A percentile compares a stretch with the other conserved stretches of the same genome.
Evolutionary conservation across 2,329 filamentous ascomycete genomes (phyloP).

Genomic region (Ophiostoma himal-ulmi): DNA sequence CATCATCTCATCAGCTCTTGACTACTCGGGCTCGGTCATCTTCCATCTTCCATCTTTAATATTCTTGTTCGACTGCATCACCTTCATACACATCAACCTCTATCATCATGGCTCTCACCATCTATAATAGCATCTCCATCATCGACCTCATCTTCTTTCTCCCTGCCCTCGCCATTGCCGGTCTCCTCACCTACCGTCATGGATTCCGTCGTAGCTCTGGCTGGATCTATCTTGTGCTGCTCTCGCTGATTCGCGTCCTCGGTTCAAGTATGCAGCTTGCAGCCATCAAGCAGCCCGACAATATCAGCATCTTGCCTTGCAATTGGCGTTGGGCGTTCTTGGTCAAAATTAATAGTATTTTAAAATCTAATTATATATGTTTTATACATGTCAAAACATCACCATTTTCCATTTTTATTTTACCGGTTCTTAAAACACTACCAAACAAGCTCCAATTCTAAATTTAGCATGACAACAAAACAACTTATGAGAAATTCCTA

Average conservation of each 20-base stretch:
- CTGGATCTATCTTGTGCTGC: constrained; percentile 49
- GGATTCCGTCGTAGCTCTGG: constrained; percentile 43
- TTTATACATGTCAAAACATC: too few species aligned
- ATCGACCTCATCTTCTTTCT: constrained; percentile 39
- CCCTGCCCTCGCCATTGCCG: constrained; percentile 34
- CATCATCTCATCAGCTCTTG: not conserved
- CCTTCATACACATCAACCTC: not conserved
- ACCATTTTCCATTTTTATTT: too few species aligned
- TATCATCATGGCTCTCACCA: constrained; percentile 26
- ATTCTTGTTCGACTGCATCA: not conserved
- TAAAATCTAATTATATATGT: not conserved
- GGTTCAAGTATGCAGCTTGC: constrained; percentile 46
- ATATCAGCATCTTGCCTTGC: constrained; percentile 31
- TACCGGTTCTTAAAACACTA: too few species aligned
- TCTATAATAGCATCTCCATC: constrained; percentile 36
- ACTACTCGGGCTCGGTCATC: not conserved
- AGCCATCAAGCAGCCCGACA: constrained; percentile 40
- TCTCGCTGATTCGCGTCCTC: constrained; percentile 47
- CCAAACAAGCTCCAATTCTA: too few species aligned
- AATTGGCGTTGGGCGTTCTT: not conserved
- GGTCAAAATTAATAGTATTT: not conserved
- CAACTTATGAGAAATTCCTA: too few species aligned
- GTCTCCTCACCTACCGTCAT: constrained; percentile 39
- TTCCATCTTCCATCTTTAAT: not conserved
- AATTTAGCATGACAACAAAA: too few species aligned